Evolutionary conservation across 2,329 filamentous ascomycete species (phyloP).

Genomic region (Neonectria ditissima): DNA sequence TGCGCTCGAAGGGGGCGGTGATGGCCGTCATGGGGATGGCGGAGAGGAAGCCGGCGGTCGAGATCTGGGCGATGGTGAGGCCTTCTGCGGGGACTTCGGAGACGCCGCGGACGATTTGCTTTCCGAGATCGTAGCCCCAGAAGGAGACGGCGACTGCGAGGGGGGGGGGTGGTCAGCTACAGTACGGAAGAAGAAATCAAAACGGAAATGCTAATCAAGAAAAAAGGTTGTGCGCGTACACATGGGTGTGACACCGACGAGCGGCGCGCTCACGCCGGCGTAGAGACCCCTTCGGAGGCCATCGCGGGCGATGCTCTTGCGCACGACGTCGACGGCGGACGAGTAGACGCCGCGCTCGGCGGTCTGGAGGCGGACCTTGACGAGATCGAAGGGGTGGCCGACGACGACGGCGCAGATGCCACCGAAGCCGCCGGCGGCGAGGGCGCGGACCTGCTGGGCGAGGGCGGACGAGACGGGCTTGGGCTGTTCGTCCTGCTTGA

Average conservation of each 20-base stretch:
- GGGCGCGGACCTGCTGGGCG: constrained; percentile 75
- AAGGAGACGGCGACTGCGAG: constrained; percentile 73
- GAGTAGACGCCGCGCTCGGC: constrained; percentile 93
- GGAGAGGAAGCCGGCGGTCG: constrained; percentile 95
- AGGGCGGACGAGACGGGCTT: constrained; percentile 54
- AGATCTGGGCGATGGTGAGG: constrained; percentile 88
- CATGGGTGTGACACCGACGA: constrained; percentile 98
- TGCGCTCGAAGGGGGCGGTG: constrained; percentile 98
- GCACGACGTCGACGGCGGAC: constrained; percentile 90
- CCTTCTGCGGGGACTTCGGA: constrained; percentile 75
- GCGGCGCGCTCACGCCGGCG: constrained; percentile 93
- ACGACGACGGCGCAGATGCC: constrained; percentile 94
- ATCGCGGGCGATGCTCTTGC: constrained; percentile 88
- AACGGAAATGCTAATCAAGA: no score
- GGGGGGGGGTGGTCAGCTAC: background rate
- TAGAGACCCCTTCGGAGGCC: constrained; percentile 86
- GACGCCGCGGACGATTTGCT: constrained; percentile 80
- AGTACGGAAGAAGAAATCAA: background rate
- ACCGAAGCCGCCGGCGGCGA: constrained; percentile 91
- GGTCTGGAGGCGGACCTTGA: constrained; percentile 97
- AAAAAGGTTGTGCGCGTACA: constrained; percentile 71
- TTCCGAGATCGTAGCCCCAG: constrained; percentile 96
- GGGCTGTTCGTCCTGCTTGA: constrained; percentile 53
- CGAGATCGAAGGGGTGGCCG: constrained; percentile 95
- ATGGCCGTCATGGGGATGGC: constrained; percentile 97